Percentiles rank a stretch among this genome's conserved stretches.
Conservation (phyloP, 495 filamentous ascomycete species). For the Lophiotrema nucula region DNA sequence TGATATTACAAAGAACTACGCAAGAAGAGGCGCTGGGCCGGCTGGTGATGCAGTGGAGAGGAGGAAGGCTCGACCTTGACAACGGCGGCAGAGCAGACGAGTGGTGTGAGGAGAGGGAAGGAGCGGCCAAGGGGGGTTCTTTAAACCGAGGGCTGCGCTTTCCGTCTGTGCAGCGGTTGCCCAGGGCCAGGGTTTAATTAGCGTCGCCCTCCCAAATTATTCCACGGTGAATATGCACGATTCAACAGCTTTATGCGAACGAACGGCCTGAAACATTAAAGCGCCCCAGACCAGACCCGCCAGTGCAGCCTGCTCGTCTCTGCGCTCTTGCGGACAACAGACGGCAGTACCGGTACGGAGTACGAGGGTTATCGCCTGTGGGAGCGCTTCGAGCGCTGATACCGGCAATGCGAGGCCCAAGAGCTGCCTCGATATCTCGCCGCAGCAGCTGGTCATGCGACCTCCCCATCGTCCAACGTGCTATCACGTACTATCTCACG, state of each 20-base stretch:
- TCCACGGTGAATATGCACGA: neutral
- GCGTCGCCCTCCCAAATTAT: neutral
- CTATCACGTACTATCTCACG: slow-evolving; percentile 5
- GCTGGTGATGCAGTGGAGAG: slow-evolving; percentile 15
- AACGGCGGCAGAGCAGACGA: neutral
- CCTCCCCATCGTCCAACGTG: slow-evolving; percentile 3
- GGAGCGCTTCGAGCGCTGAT: too few species aligned
- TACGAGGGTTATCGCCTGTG: too few species aligned
- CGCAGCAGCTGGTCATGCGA: slow-evolving; percentile 20
- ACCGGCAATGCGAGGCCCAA: neutral
- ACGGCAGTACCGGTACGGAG: neutral
- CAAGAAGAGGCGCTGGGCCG: slow-evolving; percentile 20
- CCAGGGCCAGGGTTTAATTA: slow-evolving; percentile 4
- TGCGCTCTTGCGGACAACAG: neutral
- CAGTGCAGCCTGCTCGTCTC: neutral
- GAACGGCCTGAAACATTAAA: neutral
- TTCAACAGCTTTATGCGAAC: neutral
- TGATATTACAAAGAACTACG: slow-evolving; percentile 27
- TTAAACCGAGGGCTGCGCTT: neutral
- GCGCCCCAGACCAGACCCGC: neutral
- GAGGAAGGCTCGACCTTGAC: slow-evolving; percentile 10
- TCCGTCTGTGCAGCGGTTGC: neutral
- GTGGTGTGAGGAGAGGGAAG: neutral
- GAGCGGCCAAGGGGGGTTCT: neutral
- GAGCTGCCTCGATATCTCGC: slow-evolving; percentile 18